phyloP scores from a whole-genome alignment of 208 protist genomes.

The Trypanosoma melophagium region DNA sequence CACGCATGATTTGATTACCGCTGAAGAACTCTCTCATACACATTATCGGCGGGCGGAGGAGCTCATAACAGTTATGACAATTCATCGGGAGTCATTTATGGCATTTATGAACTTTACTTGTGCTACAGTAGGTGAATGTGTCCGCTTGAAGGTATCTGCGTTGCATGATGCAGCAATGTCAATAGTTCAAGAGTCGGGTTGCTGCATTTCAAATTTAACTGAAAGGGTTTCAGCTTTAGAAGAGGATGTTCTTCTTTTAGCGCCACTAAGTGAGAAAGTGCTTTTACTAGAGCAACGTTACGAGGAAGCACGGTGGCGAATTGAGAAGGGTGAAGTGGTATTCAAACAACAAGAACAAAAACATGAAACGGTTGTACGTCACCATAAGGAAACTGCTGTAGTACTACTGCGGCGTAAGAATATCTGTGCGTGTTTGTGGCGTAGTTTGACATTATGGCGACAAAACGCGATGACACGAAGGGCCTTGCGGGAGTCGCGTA shows the following conservation, averaged over 20 bases:
- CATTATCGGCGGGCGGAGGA: slow-evolving; percentile 5
- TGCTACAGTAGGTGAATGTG: background rate
- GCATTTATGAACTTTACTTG: background rate
- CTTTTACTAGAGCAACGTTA: slow-evolving; percentile 30
- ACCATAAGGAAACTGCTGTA: slow-evolving; percentile 20
- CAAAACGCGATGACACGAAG: background rate
- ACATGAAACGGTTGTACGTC: no score
- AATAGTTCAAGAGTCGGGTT: background rate
- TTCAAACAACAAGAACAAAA: slow-evolving; percentile 22
- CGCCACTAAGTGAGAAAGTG: slow-evolving; percentile 37
- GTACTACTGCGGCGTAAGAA: slow-evolving; percentile 21
- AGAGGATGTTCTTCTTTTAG: slow-evolving; percentile 27
- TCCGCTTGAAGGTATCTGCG: background rate
- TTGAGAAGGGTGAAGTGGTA: slow-evolving; percentile 17
- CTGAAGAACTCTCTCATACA: slow-evolving; percentile 1
- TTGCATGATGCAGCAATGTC: slow-evolving; percentile 5
- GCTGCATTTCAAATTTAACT: background rate
- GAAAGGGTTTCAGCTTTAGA: slow-evolving; percentile 17
- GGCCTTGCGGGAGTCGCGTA: background rate
- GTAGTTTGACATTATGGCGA: slow-evolving; percentile 13
- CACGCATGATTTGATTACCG: slow-evolving; percentile 10
- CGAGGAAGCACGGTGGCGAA: slow-evolving; percentile 6
- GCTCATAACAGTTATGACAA: background rate
- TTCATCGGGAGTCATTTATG: background rate
- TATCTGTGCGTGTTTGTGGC: slow-evolving; percentile 16